Percentiles rank a stretch among this genome's conserved stretches.
Conservation (phyloP, 176 grass and related monocot species). For the Cenchrus americanus region DNA sequence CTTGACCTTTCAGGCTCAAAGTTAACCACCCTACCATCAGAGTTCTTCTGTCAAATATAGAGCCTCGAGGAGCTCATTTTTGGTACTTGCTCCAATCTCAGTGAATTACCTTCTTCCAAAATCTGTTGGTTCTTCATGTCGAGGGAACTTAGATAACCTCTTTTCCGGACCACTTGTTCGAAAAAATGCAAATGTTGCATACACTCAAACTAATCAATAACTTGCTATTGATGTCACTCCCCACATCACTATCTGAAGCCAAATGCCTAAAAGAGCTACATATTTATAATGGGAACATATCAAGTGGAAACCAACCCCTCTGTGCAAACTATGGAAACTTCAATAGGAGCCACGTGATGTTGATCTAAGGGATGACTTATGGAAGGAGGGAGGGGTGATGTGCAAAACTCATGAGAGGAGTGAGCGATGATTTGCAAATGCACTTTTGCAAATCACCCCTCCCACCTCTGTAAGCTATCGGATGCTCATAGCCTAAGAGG, state of each 20-base stretch:
- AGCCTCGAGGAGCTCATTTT: background rate
- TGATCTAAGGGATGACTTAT: too few species aligned
- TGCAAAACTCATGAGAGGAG: too few species aligned
- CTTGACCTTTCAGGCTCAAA: constrained; percentile 1
- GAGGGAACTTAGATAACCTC: background rate
- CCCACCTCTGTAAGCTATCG: too few species aligned
- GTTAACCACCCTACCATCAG: background rate
- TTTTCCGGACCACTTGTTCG: background rate
- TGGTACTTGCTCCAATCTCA: background rate
- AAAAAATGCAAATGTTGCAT: background rate
- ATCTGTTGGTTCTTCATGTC: background rate
- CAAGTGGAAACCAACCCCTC: too few species aligned
- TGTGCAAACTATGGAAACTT: too few species aligned
- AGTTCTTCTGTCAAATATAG: background rate
- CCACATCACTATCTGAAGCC: background rate
- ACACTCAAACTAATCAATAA: constrained; percentile 7
- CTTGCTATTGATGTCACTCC: background rate
- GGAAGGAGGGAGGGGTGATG: too few species aligned
- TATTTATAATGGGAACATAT: background rate
- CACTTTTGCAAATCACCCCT: too few species aligned
- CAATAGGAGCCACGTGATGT: too few species aligned
- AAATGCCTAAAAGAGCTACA: background rate
- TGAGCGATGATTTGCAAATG: too few species aligned
- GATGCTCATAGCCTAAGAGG: too few species aligned
- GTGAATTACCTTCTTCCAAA: background rate